Evolutionary conservation across 2,329 filamentous ascomycete genomes (phyloP), one percentile per base, ranked within the genome.

Genomic region (Tolypocladium tropicale): DNA sequence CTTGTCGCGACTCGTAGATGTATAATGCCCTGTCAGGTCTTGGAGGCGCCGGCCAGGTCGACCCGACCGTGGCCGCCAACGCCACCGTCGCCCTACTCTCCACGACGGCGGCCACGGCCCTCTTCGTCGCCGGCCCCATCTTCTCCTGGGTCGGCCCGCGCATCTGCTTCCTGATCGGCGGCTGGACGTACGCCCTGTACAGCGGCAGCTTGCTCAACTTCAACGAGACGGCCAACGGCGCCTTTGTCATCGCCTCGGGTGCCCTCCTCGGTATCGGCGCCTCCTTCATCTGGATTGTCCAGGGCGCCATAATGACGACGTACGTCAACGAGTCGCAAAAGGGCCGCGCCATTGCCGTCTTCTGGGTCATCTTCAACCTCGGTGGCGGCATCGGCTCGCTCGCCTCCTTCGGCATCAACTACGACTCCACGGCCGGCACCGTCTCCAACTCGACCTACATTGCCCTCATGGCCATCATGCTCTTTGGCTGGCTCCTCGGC

Each of bases 361-460:
- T 77, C 60, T 76, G 74, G 74, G 66, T 76, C 56, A 73, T 77
- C 55, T 76, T 77, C 65, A 77, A 76, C 59, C 67, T 76, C 2
- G 74, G 74, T 34, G 73, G 73, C n/a, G 72, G 69, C 18, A 69
- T 77, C 32, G 75, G 75, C 12, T 74, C 72, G 1, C 67, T 78
- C 5, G 74, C 58, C 37, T 60, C 60, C 10, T 61, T 61, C 30
- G 60, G 54, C 0, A 63, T 76, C 52, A 77, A 76, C 63, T 76
- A 67, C 58, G 55, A 71, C 57, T 75, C 73, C 18, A 69, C 39
- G 28, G 60, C 64, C 7, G 67, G 73, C 32, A 77, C 76, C 0
- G 78, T 80, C 2, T 73, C 73, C 3, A 68, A 79, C 61, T 72
- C 70, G 21, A 81, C 78, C 7, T 80, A 80, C 59, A 75, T 78